phyloP scores from a whole-genome alignment of 148 eudicot genomes.

The Diospyros lotus region DNA sequence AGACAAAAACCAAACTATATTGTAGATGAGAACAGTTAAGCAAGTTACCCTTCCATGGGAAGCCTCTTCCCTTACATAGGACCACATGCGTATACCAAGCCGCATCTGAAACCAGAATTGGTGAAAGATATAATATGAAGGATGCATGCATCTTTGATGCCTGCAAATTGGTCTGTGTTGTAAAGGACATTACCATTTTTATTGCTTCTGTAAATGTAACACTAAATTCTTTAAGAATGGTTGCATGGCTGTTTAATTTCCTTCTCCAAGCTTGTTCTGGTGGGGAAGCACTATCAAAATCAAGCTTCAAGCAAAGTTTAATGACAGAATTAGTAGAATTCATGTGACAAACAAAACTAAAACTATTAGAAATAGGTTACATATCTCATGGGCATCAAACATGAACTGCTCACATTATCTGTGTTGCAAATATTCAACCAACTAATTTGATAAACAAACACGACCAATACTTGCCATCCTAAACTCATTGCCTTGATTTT shows the following conservation, averaged over 20 bases:
- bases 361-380: background rate
- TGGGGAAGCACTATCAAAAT: conserved; percentile 91
- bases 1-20: background rate
- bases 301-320: conserved; percentile 44
- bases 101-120: conserved; percentile 44
- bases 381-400: background rate
- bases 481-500: too few species aligned
- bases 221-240: conserved; percentile 90
- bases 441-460: too few species aligned
- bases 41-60: conserved; percentile 87
- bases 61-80: conserved; percentile 94
- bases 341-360: background rate
- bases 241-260: conserved; percentile 82
- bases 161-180: background rate
- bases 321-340: conserved; percentile 9
- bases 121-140: background rate
- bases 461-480: too few species aligned
- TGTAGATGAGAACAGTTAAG: conserved; percentile 16
- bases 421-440: background rate
- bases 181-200: conserved; percentile 53
- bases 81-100: conserved; percentile 93
- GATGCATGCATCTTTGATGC: background rate
- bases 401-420: background rate
- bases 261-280: conserved; percentile 96
- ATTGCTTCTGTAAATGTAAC: conserved; percentile 88